Base-by-base conservation (phyloP, 2,329 filamentous ascomycete genomes). In the Keithomyces neogunnii region DNA sequence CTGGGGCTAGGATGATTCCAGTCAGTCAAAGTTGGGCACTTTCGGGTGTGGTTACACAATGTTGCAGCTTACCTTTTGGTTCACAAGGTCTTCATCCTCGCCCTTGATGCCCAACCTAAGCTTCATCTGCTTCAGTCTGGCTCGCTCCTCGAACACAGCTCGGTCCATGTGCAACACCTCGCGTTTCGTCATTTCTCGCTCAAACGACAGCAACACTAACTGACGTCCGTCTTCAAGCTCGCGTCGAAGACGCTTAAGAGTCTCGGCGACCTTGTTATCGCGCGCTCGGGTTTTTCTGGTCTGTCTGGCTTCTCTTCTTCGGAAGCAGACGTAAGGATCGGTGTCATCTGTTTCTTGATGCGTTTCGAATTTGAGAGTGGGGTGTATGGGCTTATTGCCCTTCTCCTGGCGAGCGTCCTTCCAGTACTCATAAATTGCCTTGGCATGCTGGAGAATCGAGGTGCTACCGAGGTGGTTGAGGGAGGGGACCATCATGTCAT, bases 301-400 rank as follows among this genome's bases (percentile, higher is more conserved):
- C 67, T 95, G 89, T 52, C 93, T 86, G 45, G 95, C 88, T 70
- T 99, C 93, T 57, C 93, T 88, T 60, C 93, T 84, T 65, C 93
- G 84, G 80, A 99, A 99, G 71, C 93, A 99, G 62, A 99, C 91
- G 71, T 96, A 99, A 47, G 93, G 93, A 70, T 99, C 93, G 61
- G 88, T 83, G 66, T 99, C 93, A 68, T 99, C 93, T 55, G 86
- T 95, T 58, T 97, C 92, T 65, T 89, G 87, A 56, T 93, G 89
- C 45, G 85, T 95, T 73, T 99, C 93, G 58, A 96, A 93, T 73
- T 96, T 96, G 66, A 97, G 81, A 28, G 75, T 77, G 6, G 89
- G 82, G 63, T 91, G 86, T 55, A 97, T 73, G 5, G 85, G 73
- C 60, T 79, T 84, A 65, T 92, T 93, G 57, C 80, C 81, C 53